Percentiles rank a stretch among this genome's conserved stretches.
Conservation (phyloP, 169 alveolate species). For the Amoebophrya sp. region DNA sequence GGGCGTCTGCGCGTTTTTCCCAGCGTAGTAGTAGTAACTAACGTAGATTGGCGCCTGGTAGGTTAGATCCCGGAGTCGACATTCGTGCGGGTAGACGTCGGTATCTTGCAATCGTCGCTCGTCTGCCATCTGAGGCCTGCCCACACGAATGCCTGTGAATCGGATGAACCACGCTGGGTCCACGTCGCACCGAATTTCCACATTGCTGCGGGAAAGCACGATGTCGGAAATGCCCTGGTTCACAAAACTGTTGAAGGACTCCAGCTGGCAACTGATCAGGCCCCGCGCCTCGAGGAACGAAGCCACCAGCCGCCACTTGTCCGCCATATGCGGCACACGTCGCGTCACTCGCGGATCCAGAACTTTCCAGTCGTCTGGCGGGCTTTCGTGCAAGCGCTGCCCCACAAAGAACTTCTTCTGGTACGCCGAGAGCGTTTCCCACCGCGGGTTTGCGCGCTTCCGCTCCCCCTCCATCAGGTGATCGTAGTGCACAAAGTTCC, state of each 20-base stretch:
- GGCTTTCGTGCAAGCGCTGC: neutral
- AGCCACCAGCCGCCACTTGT: conserved; percentile 6
- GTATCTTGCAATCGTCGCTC: conserved; percentile 32
- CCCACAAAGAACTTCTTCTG: neutral
- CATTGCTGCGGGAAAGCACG: conserved; percentile 37
- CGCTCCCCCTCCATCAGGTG: conserved; percentile 11
- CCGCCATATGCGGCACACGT: neutral
- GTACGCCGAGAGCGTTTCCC: neutral
- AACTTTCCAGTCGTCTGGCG: neutral
- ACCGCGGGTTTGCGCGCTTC: neutral
- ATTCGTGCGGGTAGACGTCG: conserved; percentile 51
- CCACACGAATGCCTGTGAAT: neutral
- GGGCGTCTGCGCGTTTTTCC: conserved; percentile 54
- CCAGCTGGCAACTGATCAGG: neutral
- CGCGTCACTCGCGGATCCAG: neutral
- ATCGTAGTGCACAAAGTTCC: neutral
- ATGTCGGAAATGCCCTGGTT: conserved; percentile 32
- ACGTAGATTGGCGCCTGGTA: conserved; percentile 95
- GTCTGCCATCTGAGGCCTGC: conserved; percentile 38
- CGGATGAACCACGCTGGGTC: conserved; percentile 44
- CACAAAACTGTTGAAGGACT: conserved; percentile 43
- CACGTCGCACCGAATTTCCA: conserved; percentile 37
- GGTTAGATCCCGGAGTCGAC: conserved; percentile 93
- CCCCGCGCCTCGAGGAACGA: conserved; percentile 1
- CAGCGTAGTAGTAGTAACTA: conserved; percentile 88